These are phyloP conservation scores for Amanita pseudoporphyria DNA, from an alignment of 768 basidiomycete species.

Conservation along the genomic window DNA sequence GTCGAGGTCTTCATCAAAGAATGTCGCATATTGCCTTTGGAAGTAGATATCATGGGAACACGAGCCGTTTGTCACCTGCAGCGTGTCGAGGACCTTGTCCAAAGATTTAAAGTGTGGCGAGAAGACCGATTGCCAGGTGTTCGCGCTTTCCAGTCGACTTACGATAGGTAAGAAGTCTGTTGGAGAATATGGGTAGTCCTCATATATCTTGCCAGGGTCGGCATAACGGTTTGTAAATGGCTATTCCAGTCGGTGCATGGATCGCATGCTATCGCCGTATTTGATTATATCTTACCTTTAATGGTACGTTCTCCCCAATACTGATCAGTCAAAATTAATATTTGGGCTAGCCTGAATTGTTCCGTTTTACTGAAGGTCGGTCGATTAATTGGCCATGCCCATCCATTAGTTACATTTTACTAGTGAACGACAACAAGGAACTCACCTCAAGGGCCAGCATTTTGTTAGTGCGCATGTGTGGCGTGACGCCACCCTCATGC, in stretches of 20 bases:
- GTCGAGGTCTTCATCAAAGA: slow-evolving; percentile 59
- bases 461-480: slow-evolving; percentile 77
- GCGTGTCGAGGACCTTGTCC: slow-evolving; percentile 51
- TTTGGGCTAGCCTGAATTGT: slow-evolving; percentile 50
- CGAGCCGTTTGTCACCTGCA: slow-evolving; percentile 51
- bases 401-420: neutral
- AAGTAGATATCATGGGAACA: slow-evolving; percentile 70
- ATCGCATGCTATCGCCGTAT: slow-evolving; percentile 63
- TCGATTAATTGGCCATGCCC: neutral
- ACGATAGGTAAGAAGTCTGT: slow-evolving; percentile 49
- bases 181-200: slow-evolving; percentile 3
- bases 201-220: slow-evolving; percentile 33
- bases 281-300: slow-evolving; percentile 75
- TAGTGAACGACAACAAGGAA: slow-evolving; percentile 70
- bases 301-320: slow-evolving; percentile 39
- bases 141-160: slow-evolving; percentile 77
- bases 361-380: slow-evolving; percentile 65
- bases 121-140: slow-evolving; percentile 62
- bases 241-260: slow-evolving; percentile 67
- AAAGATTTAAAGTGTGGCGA: slow-evolving; percentile 61
- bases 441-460: slow-evolving; percentile 53
- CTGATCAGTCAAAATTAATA: slow-evolving; percentile 1
- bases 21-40: slow-evolving; percentile 42
- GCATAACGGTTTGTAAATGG: slow-evolving; percentile 67
- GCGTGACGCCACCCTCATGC: slow-evolving; percentile 65